phyloP scores from a whole-genome alignment of 805 yeast species.

The Saccharomycopsis sp. region DNA sequence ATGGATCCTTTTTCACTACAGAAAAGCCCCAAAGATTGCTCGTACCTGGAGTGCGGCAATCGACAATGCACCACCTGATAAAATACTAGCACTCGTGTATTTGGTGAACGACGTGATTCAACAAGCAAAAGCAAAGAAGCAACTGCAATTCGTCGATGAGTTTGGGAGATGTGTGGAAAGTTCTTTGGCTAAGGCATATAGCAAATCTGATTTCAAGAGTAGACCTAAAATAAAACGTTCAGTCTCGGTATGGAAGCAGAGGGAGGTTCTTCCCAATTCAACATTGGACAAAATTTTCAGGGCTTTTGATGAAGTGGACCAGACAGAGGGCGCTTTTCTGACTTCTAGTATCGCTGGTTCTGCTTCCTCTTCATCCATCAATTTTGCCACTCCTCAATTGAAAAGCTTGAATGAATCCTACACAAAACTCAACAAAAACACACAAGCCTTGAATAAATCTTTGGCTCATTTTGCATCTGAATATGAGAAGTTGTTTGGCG shows the following conservation, averaged over 20 bases:
- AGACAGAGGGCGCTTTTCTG: background rate
- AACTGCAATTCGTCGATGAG: conserved; percentile 46
- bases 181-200: conserved; percentile 29
- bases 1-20: conserved; percentile 62
- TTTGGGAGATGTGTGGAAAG: conserved; percentile 44
- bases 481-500: conserved; percentile 24
- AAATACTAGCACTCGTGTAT: conserved; percentile 52
- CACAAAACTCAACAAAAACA: background rate
- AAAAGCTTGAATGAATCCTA: conserved; percentile 5
- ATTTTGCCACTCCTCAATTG: conserved; percentile 1
- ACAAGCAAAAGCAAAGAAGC: conserved; percentile 56
- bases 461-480: conserved; percentile 23
- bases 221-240: conserved; percentile 38
- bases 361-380: background rate
- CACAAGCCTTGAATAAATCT: background rate
- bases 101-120: conserved; percentile 78
- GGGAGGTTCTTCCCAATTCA: conserved; percentile 35
- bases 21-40: conserved; percentile 47
- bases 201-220: conserved; percentile 11
- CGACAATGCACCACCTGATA: conserved; percentile 28
- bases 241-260: conserved; percentile 48
- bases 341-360: too few relatives aligned
- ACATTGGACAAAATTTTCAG: conserved; percentile 22
- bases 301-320: conserved; percentile 8
- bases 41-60: conserved; percentile 41